Conservation (phyloP, 345 rosid genomes). For the Murraya koenigii region DNA sequence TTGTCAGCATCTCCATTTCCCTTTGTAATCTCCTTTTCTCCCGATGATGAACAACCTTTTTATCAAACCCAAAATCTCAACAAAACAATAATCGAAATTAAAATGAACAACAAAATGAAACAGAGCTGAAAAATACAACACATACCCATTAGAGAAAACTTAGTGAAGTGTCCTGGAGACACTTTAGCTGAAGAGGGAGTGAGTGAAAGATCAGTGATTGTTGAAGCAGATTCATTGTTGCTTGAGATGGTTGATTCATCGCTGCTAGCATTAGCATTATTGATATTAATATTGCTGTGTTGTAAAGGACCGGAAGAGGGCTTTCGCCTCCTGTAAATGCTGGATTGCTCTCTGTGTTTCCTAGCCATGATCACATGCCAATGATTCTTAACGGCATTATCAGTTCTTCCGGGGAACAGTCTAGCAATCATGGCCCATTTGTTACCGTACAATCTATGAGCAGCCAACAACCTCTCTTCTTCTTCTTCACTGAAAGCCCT, state of each 20-base stretch:
- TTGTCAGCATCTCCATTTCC: constrained; percentile 19
- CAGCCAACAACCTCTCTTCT: constrained; percentile 67
- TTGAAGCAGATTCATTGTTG: constrained; percentile 50
- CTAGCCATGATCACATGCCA: constrained; percentile 98
- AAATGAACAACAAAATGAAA: background rate
- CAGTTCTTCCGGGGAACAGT: constrained; percentile 85
- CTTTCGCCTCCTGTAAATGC: constrained; percentile 44
- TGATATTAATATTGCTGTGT: constrained; percentile 1
- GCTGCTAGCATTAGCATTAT: constrained; percentile 21
- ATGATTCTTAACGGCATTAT: constrained; percentile 94
- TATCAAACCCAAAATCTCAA: constrained; percentile 1
- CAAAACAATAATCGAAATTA: background rate
- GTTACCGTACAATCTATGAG: constrained; percentile 76
- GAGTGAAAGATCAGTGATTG: constrained; percentile 60
- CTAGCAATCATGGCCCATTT: constrained; percentile 94
- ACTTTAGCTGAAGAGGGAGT: constrained; percentile 46
- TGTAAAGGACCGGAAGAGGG: constrained; percentile 25
- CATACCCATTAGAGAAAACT: constrained; percentile 35
- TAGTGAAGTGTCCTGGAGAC: constrained; percentile 15
- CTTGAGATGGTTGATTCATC: constrained; percentile 43
- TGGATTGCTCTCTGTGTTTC: constrained; percentile 66
- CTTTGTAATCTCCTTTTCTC: constrained; percentile 20
- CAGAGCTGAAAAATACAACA: no score
- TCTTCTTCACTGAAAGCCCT: constrained; percentile 78
- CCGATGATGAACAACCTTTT: constrained; percentile 26